Evolutionary conservation across 129 eudicot genomes (phyloP).

Genomic region (Smallanthus sonchifolius): DNA sequence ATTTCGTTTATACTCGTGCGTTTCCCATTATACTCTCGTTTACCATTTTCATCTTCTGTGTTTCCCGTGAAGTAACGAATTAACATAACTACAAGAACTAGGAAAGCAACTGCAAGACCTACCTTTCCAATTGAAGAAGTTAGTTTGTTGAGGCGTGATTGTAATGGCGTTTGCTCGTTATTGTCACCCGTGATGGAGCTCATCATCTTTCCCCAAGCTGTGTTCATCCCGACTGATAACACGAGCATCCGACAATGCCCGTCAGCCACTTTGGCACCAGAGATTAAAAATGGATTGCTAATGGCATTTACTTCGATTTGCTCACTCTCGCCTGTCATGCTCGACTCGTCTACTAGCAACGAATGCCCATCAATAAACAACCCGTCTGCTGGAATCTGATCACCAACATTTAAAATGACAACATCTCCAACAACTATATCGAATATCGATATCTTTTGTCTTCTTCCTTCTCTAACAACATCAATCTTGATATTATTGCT

Average conservation of each 20-base stretch:
- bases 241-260: slow-evolving; percentile 73
- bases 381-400: slow-evolving; percentile 86
- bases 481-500: slow-evolving; percentile 61
- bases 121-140: slow-evolving; percentile 78
- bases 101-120: slow-evolving; percentile 66
- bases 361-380: slow-evolving; percentile 72
- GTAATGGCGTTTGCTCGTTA: slow-evolving; percentile 72
- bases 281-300: slow-evolving; percentile 56
- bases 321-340: slow-evolving; percentile 91
- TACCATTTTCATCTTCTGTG: slow-evolving; percentile 43
- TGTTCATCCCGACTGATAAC: slow-evolving; percentile 64
- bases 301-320: slow-evolving; percentile 42
- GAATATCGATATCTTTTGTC: slow-evolving; percentile 67
- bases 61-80: slow-evolving; percentile 77
- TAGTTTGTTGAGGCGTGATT: slow-evolving; percentile 56
- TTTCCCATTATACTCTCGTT: slow-evolving; percentile 39
- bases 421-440: slow-evolving; percentile 76
- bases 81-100: slow-evolving; percentile 65
- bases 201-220: slow-evolving; percentile 88
- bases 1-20: slow-evolving; percentile 33
- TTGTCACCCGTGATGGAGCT: slow-evolving; percentile 60
- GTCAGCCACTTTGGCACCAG: slow-evolving; percentile 81
- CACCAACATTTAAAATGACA: slow-evolving; percentile 54
- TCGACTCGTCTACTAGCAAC: slow-evolving; percentile 69
- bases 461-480: slow-evolving; percentile 50